Conservation (phyloP, 1,139 yeast species). For the Lizanozyma gosingica region DNA sequence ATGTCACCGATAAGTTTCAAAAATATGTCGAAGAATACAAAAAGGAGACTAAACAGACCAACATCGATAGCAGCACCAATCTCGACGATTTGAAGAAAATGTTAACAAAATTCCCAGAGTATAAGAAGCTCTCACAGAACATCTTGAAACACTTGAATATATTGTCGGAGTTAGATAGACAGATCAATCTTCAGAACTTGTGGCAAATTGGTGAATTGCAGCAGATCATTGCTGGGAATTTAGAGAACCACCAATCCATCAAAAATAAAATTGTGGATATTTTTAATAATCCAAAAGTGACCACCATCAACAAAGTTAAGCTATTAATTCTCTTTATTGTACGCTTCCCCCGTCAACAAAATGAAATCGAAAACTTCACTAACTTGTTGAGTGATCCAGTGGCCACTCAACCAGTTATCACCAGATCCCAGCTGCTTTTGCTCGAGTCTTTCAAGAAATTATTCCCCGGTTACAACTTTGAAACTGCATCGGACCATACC, state of each 20-base stretch:
- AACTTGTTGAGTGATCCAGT: constrained; percentile 21
- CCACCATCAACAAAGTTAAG: constrained; percentile 28
- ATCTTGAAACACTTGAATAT: constrained; percentile 91
- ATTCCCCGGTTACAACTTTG: constrained; percentile 7
- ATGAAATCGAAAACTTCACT: constrained; percentile 17
- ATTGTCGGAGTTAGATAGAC: constrained; percentile 75
- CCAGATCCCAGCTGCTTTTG: constrained; percentile 24
- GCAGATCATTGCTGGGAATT: constrained; percentile 68
- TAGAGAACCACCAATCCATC: constrained; percentile 25
- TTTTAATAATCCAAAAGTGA: constrained; percentile 17
- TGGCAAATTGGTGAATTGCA: constrained; percentile 89
- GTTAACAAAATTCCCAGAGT: constrained; percentile 89
- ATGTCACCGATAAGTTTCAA: constrained; percentile 81
- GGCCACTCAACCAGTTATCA: constrained; percentile 21
- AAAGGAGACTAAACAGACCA: constrained; percentile 61
- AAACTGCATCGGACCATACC: neutral
- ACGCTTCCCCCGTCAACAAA: constrained; percentile 37
- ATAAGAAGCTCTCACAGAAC: constrained; percentile 75
- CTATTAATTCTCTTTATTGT: constrained; percentile 66
- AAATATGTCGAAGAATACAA: constrained; percentile 80
- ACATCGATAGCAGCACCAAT: constrained; percentile 58
- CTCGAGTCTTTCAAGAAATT: constrained; percentile 22
- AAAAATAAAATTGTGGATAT: constrained; percentile 18
- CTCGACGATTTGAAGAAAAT: constrained; percentile 84
- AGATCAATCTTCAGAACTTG: constrained; percentile 48